A percentile compares a stretch with the other conserved stretches of the same genome.
phyloP scores from a whole-genome alignment of 148 eudicot species.

The Fagopyrum esculentum region DNA sequence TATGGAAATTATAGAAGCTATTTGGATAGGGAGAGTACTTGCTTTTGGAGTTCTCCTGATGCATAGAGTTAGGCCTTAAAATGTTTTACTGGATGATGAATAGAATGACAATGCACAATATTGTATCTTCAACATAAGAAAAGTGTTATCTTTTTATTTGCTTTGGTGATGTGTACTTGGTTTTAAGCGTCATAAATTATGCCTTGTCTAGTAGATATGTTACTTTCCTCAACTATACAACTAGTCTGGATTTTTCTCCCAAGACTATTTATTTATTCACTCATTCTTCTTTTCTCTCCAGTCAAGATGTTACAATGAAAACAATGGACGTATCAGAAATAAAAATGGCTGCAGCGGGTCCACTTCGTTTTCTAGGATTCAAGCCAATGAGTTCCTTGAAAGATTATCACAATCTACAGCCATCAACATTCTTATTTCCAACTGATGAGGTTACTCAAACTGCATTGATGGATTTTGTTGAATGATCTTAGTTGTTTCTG shows the following conservation, averaged over 20 bases:
- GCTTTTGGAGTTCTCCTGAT: background rate
- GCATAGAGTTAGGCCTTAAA: background rate
- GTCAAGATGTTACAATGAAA: conserved; percentile 63
- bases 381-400: conserved; percentile 80
- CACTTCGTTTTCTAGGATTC: conserved; percentile 89
- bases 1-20: background rate
- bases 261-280: background rate
- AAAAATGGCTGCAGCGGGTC: conserved; percentile 64
- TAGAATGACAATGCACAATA: background rate
- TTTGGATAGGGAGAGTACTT: background rate
- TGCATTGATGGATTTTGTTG: background rate
- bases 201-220: background rate
- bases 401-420: conserved; percentile 92
- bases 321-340: conserved; percentile 72
- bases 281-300: conserved; percentile 23
- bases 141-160: background rate
- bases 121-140: background rate
- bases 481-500: background rate
- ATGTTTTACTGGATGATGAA: background rate
- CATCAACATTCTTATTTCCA: conserved; percentile 87
- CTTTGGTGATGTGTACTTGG: background rate
- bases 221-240: background rate
- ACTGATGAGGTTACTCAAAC: conserved; percentile 68
- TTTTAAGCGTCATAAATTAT: background rate
- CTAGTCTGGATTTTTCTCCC: background rate